A percentile compares a stretch with the other conserved stretches of the same genome.
phyloP scores from a whole-genome alignment of 140 eudicot species.

The Anethum foeniculum region DNA sequence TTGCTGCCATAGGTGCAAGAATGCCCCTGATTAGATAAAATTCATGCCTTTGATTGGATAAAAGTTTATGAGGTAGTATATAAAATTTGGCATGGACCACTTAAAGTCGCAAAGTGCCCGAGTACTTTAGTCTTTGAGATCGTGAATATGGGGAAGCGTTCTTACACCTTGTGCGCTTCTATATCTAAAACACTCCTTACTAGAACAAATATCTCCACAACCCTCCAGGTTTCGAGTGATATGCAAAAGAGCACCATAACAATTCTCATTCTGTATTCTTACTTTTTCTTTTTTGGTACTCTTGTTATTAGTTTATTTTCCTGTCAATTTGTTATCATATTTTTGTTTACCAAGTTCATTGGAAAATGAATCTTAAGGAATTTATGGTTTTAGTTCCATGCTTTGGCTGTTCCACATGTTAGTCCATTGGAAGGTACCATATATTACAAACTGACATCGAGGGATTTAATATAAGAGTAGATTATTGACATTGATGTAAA shows the following conservation, averaged over 20 bases:
- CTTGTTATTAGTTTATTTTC: not conserved
- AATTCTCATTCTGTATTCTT: not conserved
- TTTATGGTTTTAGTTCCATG: not conserved
- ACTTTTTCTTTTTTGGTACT: not conserved
- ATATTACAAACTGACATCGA: not conserved
- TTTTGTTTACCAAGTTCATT: not conserved
- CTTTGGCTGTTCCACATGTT: not conserved
- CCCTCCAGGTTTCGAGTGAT: not conserved
- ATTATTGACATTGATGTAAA: not conserved
- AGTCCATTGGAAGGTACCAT: not conserved
- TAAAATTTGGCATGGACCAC: not conserved
- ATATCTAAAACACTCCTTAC: not conserved
- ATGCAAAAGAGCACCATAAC: not conserved
- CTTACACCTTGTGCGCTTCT: not conserved
- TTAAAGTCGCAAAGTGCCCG: not conserved
- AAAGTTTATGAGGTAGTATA: not conserved
- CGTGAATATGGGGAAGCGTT: not conserved
- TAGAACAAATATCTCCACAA: not conserved
- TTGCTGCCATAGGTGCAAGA: not conserved
- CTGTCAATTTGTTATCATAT: not conserved
- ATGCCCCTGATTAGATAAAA: not conserved
- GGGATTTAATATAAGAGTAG: not conserved
- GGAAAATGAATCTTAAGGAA: not conserved
- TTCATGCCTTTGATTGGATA: not conserved
- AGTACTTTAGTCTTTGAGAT: not conserved